Conservation (phyloP, 192 early-diverging fungal species). For the Podila epigama region DNA sequence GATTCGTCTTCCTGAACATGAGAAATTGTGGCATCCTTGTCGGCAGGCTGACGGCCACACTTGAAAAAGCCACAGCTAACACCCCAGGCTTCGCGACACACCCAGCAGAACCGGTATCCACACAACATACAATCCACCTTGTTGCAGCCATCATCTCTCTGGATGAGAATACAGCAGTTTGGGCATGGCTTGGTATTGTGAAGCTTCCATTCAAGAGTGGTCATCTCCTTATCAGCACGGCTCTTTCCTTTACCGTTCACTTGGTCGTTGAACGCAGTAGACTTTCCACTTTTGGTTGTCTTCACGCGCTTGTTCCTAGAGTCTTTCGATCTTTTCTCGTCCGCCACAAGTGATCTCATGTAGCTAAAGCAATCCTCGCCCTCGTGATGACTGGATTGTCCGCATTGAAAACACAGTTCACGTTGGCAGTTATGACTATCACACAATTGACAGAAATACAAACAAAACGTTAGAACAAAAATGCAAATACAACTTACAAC, state of each 20-base stretch:
- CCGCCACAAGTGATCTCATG: slow-evolving; percentile 49
- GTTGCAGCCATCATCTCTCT: slow-evolving; percentile 75
- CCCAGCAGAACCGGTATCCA: slow-evolving; percentile 73
- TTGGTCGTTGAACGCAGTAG: not conserved
- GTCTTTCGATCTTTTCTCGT: not conserved
- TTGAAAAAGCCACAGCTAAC: slow-evolving; percentile 70
- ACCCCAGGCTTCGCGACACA: slow-evolving; percentile 63
- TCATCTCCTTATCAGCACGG: slow-evolving; percentile 40
- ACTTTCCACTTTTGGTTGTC: not conserved
- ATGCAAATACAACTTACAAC: not conserved
- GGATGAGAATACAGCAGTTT: slow-evolving; percentile 69
- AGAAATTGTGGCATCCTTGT: not conserved
- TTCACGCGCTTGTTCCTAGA: not conserved
- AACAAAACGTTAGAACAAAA: not conserved
- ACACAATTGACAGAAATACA: not conserved
- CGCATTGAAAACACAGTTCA: slow-evolving; percentile 61
- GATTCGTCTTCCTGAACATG: not conserved
- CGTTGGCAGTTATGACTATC: slow-evolving; percentile 34
- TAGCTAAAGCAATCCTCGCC: slow-evolving; percentile 48
- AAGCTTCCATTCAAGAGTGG: slow-evolving; percentile 59
- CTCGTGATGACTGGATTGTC: slow-evolving; percentile 52
- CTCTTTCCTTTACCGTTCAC: slow-evolving; percentile 9
- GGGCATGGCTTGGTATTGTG: slow-evolving; percentile 65
- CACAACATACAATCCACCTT: slow-evolving; percentile 73
- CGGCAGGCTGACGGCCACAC: slow-evolving; percentile 36